Evolutionary conservation across 2,329 filamentous ascomycete genomes (phyloP), one percentile per base, ranked within the genome.

Genomic region (Ustulina deusta): DNA sequence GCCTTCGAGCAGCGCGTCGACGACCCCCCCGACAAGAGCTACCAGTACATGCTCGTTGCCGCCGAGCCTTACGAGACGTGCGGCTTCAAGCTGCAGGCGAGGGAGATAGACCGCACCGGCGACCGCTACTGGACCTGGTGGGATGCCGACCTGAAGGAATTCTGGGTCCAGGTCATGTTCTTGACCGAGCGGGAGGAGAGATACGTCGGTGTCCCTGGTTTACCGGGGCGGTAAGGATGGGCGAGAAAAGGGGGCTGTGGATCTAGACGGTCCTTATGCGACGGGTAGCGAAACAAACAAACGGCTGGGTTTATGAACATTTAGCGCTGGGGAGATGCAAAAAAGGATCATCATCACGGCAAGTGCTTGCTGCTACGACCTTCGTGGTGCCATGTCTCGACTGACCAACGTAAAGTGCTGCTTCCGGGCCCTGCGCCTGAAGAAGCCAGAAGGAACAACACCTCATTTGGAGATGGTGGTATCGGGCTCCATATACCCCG

Each of bases 11-110:
- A 99, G 86, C 94, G 92, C 80, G 85, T 97, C 61, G 96, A 99
- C 81, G 93, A 97, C 72, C 89, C 88, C 69, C 93, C 94, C 11
- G 95, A 99, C 80, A 94, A 96, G 82, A 91, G 90, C 74, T 98
- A 91, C 78, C 96, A 99, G 86, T 99, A 98, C 79, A 85, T 99
- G 73, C 86, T 98, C 59, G 92, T 99, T 11, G 95, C 96, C 0
- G 96, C 95, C 11, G 96, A 99, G 83, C 96, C 96, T 11, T 99
- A 99, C 83, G 95, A 99, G 88, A 98, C 94, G 1, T 97, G 95
- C 79, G 93, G 89, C 4, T 98, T 99, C 81, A 99, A 99, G 85
- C 85, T 99, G 63, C 96, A 97, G 79, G 93, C 94, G 5, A 86
- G 93, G 67, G 96, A 98, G 84, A 90, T 99, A 67, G 96, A 99